Conservation (phyloP, 2,329 filamentous ascomycete genomes). For the Hyphodiscus sp. region DNA sequence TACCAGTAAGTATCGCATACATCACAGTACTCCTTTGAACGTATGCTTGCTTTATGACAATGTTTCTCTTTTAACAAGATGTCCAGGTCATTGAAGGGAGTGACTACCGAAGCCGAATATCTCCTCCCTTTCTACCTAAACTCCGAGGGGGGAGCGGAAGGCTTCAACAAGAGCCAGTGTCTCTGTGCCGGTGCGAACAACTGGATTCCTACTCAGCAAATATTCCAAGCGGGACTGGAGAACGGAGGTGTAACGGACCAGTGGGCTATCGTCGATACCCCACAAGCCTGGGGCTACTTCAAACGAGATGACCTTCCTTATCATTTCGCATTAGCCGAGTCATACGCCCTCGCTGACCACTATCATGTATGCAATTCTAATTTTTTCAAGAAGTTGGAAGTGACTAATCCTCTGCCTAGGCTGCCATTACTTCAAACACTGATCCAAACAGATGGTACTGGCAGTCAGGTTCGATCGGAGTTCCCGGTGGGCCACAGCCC, state of each 20-base stretch:
- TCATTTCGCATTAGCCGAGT: slow-evolving; percentile 47
- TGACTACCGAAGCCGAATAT: slow-evolving; percentile 34
- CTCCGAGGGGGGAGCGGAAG: slow-evolving; percentile 41
- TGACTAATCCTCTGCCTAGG: slow-evolving; percentile 23
- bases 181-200: slow-evolving; percentile 44
- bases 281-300: slow-evolving; percentile 45
- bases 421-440: slow-evolving; percentile 37
- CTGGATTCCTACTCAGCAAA: slow-evolving; percentile 43
- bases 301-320: slow-evolving; percentile 43
- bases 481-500: slow-evolving; percentile 34
- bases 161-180: slow-evolving; percentile 43
- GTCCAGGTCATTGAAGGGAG: not conserved
- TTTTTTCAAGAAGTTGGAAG: not conserved
- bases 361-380: slow-evolving; percentile 35
- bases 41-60: not conserved
- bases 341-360: slow-evolving; percentile 47
- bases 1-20: not conserved
- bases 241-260: slow-evolving; percentile 44
- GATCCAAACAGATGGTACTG: slow-evolving; percentile 38
- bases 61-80: not conserved
- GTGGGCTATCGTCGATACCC: slow-evolving; percentile 46
- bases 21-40: not conserved
- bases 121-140: slow-evolving; percentile 47
- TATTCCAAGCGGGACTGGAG: slow-evolving; percentile 39
- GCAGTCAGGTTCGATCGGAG: slow-evolving; percentile 35